Evolutionary conservation across 2,329 filamentous ascomycete genomes (phyloP), one percentile per base, ranked within the genome.

Genomic region (Coniochaeta sp.): DNA sequence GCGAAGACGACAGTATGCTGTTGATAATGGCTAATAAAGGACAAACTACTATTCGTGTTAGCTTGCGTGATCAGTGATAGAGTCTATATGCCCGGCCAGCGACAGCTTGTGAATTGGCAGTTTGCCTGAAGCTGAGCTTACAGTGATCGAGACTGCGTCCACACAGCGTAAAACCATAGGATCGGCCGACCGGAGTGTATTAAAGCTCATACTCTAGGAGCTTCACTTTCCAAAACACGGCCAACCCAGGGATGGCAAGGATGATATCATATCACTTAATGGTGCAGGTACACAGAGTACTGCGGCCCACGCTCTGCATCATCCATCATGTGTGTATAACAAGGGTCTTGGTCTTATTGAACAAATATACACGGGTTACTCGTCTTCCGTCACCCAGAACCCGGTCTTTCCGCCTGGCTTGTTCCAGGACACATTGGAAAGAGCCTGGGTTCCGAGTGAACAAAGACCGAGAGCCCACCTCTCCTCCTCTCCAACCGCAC

Each of bases 311-410:
- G 5, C 2, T 26, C 19, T 47, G 3, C n/a, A 17, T 30, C 47
- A 30, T 56, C 30, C 30, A n/a, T 22, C 30, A 56, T 56, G 30
- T 56, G 34, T 56, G 54, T 56, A 56, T 34, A 56, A 36, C 54
- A 56, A 56, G 54, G n/a, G n/a, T n/a, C n/a, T n/a, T n/a, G 32
- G 54, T 56, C 34, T 56, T 56, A 56, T 38, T 56, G 61, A 65
- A 67, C 62, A 72, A 72, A 75, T 76, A 67, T 76, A 76, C 74
- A 76, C 69, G 72, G 72, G 71, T 74, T n/a, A n/a, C 71, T 67
- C 66, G 64, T 58, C 50, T 62, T 60, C 55, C 60, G 38, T 24
- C 54, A 9, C 28, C 54, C 30, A 36, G 26, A 56, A 56, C 22
- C 28, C 28, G 30, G 7, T 32, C 26, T 22, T 34, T 40, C 58